Conservation (phyloP, 1,139 yeast genomes). For the Arxiozyma slooffiae region DNA sequence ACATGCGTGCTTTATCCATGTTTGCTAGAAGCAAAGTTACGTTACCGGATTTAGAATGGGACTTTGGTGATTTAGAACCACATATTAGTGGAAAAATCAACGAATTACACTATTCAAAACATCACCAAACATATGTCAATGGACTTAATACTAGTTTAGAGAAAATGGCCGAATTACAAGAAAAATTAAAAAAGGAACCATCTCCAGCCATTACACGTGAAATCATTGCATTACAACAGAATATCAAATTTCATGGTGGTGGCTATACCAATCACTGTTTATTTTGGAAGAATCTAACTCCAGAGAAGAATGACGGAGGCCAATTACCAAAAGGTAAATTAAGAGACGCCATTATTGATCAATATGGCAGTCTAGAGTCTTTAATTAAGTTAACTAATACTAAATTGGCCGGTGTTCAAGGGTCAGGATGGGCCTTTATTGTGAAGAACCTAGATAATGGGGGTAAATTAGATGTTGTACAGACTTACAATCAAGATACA, state of each 20-base stretch:
- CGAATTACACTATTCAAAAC: slow-evolving; percentile 84
- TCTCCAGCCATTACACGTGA: slow-evolving; percentile 26
- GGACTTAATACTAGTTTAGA: slow-evolving; percentile 80
- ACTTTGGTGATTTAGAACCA: slow-evolving; percentile 84
- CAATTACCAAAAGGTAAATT: slow-evolving; percentile 53
- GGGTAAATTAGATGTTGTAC: slow-evolving; percentile 63
- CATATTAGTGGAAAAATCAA: slow-evolving; percentile 81
- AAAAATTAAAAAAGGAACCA: slow-evolving; percentile 54
- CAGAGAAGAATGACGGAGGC: slow-evolving; percentile 72
- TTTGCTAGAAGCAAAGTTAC: slow-evolving; percentile 47
- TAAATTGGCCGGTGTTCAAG: slow-evolving; percentile 86
- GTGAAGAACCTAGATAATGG: slow-evolving; percentile 82
- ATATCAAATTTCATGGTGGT: slow-evolving; percentile 90
- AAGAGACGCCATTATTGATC: slow-evolving; percentile 50
- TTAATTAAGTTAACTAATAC: slow-evolving; percentile 60
- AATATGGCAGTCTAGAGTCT: slow-evolving; percentile 72
- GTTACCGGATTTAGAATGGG: slow-evolving; percentile 81
- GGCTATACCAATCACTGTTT: slow-evolving; percentile 81
- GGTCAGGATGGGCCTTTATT: slow-evolving; percentile 96
- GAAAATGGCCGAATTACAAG: slow-evolving; percentile 62
- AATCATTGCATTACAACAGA: slow-evolving; percentile 54
- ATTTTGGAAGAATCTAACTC: slow-evolving; percentile 90
- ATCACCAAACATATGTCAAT: slow-evolving; percentile 88
- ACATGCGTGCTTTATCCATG: not conserved
- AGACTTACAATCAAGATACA: slow-evolving; percentile 86